Percentiles rank a stretch among this genome's conserved stretches.
Conservation (phyloP, 192 early-diverging fungal genomes). For the Entomortierella beljakovae region DNA sequence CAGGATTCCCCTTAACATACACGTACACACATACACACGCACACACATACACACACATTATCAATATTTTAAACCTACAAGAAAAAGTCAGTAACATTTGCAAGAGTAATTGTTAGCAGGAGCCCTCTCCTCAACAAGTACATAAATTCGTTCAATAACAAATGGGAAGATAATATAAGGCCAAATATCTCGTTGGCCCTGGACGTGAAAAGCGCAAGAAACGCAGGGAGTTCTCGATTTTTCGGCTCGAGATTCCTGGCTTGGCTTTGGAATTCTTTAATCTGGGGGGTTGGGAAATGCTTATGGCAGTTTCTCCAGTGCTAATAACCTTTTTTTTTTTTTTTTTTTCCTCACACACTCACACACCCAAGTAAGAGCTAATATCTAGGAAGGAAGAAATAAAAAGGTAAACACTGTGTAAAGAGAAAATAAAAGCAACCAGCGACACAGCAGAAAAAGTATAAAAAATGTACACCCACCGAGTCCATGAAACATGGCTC, state of each 20-base stretch:
- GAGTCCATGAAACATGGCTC: background rate
- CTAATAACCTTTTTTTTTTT: background rate
- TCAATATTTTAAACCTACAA: background rate
- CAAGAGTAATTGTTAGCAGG: slow-evolving; percentile 28
- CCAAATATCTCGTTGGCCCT: slow-evolving; percentile 55
- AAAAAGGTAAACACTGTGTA: background rate
- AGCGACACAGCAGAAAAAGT: slow-evolving; percentile 30
- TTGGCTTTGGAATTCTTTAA: slow-evolving; percentile 42
- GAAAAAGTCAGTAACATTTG: background rate
- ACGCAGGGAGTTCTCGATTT: slow-evolving; percentile 35
- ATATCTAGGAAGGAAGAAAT: background rate
- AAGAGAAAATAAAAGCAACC: slow-evolving; percentile 8
- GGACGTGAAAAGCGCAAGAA: slow-evolving; percentile 29
- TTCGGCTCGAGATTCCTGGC: slow-evolving; percentile 48
- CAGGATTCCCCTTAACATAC: too few species aligned
- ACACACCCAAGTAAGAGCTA: background rate
- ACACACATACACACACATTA: background rate
- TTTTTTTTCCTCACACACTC: slow-evolving; percentile 23
- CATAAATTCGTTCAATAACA: slow-evolving; percentile 42
- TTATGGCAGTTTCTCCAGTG: background rate
- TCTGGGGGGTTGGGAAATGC: slow-evolving; percentile 25
- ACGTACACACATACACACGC: too few species aligned
- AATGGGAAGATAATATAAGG: slow-evolving; percentile 48
- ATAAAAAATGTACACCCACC: slow-evolving; percentile 8
- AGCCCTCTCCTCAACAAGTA: slow-evolving; percentile 55